phyloP scores from a whole-genome alignment of 768 basidiomycete species.

The Daedalea quercina region DNA sequence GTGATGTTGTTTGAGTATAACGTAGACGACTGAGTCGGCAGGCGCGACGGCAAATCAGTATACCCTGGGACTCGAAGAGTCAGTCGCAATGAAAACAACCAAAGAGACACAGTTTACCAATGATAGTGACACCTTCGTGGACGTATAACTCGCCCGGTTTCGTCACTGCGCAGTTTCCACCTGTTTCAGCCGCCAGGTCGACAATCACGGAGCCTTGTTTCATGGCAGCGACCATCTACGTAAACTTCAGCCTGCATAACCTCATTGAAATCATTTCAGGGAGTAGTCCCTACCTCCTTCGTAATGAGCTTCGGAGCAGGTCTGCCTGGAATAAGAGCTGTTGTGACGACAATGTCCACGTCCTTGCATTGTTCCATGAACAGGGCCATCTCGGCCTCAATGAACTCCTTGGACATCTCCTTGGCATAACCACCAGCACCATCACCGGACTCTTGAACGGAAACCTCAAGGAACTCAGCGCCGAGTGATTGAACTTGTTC shows the following conservation, averaged over 20 bases:
- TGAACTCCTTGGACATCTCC: constrained; percentile 86
- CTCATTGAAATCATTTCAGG: no score
- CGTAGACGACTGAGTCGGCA: constrained; percentile 86
- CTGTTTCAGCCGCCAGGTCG: constrained; percentile 81
- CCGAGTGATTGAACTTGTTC: constrained; percentile 90
- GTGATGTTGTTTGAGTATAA: constrained; percentile 90
- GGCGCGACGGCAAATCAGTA: constrained; percentile 79
- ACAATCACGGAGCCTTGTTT: constrained; percentile 88
- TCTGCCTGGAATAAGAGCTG: constrained; percentile 81
- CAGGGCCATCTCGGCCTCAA: constrained; percentile 82
- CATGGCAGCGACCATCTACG: constrained; percentile 80
- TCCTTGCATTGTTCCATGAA: constrained; percentile 87
- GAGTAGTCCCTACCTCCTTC: constrained; percentile 36
- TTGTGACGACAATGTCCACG: constrained; percentile 86
- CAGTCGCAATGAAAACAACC: neutral
- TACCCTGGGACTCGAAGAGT: constrained; percentile 42
- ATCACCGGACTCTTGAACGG: constrained; percentile 73
- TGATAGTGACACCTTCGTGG: constrained; percentile 74
- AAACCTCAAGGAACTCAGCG: constrained; percentile 84
- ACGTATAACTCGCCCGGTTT: constrained; percentile 66
- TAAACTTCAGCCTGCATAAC: neutral
- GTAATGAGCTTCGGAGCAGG: constrained; percentile 84
- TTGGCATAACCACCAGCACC: constrained; percentile 85
- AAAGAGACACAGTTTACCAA: constrained; percentile 40
- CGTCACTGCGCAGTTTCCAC: constrained; percentile 86